These are phyloP conservation scores for Mycena pura DNA, from an alignment of 768 basidiomycete species.

Conservation along the genomic window DNA sequence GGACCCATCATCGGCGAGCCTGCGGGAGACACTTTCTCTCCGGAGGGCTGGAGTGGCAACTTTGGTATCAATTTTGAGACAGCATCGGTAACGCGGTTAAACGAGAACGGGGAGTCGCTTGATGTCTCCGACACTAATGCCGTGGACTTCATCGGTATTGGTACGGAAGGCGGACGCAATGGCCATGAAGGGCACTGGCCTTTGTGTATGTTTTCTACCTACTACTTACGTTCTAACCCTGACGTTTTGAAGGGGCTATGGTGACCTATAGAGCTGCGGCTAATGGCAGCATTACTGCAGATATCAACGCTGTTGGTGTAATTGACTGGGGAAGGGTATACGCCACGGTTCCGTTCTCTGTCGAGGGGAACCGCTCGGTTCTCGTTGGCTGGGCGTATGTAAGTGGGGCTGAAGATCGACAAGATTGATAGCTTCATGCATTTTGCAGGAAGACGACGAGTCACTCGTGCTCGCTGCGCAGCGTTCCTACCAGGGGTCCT, in stretches of 20 bases:
- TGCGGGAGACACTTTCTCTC: constrained; percentile 7
- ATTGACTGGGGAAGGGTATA: constrained; percentile 22
- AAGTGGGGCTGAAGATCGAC: not conserved
- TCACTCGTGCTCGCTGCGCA: constrained; percentile 16
- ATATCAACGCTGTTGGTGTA: constrained; percentile 10
- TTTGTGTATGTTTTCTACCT: constrained; percentile 5
- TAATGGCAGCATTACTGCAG: constrained; percentile 11
- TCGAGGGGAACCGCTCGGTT: constrained; percentile 16
- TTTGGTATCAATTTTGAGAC: constrained; percentile 24
- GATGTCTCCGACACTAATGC: constrained; percentile 11
- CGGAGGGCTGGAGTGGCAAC: constrained; percentile 22
- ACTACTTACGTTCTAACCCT: not conserved
- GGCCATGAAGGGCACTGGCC: constrained; percentile 23
- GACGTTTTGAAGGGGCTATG: constrained; percentile 10
- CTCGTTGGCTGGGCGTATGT: constrained; percentile 22
- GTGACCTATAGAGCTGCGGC: constrained; percentile 7
- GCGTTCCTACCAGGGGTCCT: constrained; percentile 20
- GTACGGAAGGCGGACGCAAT: constrained; percentile 18
- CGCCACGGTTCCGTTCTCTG: constrained; percentile 16
- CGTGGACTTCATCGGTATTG: constrained; percentile 19
- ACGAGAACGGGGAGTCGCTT: constrained; percentile 15
- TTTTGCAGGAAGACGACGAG: constrained; percentile 17
- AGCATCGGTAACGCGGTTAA: constrained; percentile 16
- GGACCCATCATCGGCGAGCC: constrained; percentile 11
- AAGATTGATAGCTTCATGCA: not conserved